phyloP scores from a whole-genome alignment of 108 stramenopile genomes.

The Craspedostauros australis region DNA sequence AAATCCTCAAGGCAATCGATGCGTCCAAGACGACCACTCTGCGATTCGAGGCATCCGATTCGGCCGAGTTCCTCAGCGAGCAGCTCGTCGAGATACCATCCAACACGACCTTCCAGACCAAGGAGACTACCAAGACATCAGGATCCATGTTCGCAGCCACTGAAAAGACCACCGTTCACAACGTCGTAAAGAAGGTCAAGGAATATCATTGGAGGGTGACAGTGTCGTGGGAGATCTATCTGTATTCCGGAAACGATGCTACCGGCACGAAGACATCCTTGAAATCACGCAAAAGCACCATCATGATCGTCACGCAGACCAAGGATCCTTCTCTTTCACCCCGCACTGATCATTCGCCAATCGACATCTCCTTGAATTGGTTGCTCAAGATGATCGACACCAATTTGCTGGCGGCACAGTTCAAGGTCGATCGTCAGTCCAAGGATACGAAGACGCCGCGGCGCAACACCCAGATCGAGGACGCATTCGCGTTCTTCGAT shows the following conservation, averaged over 20 bases:
- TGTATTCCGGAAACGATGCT: constrained; percentile 43
- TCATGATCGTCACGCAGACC: constrained; percentile 32
- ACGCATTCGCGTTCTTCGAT: constrained; percentile 35
- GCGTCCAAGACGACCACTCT: constrained; percentile 34
- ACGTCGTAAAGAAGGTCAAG: constrained; percentile 26
- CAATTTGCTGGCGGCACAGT: constrained; percentile 17
- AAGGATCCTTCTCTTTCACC: constrained; percentile 18
- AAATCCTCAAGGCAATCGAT: constrained; percentile 13
- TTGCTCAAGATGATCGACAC: constrained; percentile 45
- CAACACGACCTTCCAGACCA: background rate
- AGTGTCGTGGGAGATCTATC: constrained; percentile 20
- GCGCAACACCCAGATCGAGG: constrained; percentile 48
- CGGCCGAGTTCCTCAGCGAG: constrained; percentile 44
- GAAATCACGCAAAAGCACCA: constrained; percentile 21
- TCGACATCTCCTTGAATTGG: constrained; percentile 64
- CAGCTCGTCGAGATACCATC: constrained; percentile 19
- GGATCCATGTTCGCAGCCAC: constrained; percentile 4
- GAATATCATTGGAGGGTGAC: constrained; percentile 53
- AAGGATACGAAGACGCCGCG: constrained; percentile 48
- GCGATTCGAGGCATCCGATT: constrained; percentile 44
- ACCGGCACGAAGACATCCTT: constrained; percentile 15
- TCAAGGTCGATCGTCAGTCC: constrained; percentile 35
- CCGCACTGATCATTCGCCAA: constrained; percentile 8
- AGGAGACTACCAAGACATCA: background rate
- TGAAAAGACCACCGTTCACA: constrained; percentile 12